Base-by-base conservation (phyloP, 768 basidiomycete genomes). In the Lyophyllum shimeji region DNA sequence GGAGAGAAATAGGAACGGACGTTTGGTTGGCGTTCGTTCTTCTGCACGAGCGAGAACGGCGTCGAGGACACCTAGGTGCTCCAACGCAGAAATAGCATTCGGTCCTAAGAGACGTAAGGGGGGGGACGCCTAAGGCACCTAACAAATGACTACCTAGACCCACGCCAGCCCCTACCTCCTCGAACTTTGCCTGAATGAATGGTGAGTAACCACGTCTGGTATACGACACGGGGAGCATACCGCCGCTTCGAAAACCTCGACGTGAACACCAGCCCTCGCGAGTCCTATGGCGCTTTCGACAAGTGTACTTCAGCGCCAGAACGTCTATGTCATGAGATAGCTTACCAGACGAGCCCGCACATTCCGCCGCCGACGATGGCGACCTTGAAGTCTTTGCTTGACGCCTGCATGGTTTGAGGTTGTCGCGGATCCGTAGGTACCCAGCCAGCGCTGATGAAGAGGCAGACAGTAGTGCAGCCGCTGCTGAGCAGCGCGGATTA, bases 361-460 rank as follows among this genome's bases (percentile, higher is more conserved):
- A 84, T 76, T 11, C 84, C 82, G 20, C 82, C 82, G 21, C 83
- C 83, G 2, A 84, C 71, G 29, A 85, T 76, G 0, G 81, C 82
- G 25, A 84, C 71, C 25, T 69, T 68, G 57, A 83, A 77, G 61
- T 76, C 74, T 57, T 78, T 79, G 23, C 51, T 49, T 57, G 58
- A 4, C 5, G 37, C n/a, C 23, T 50, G 23, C 57, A 61, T 60
- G 17, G 6, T 49, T 24, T 21, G n/a, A n/a, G n/a, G 2, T 37
- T 37, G 7, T 37, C 15, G 34, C 3, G 15, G 34, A 17, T 3
- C 6, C 6, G 17, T 39, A 23, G 9, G 43, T 15, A 45, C 27
- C 40, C n/a, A 15, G 39, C 24, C 29, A 31, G 34, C 7, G 13
- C 6, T 25, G 45, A n/a, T 7, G 5, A 42, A 42, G 40, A 2